Conservation (phyloP, 208 protist genomes). For the Crithidia bombi region DNA sequence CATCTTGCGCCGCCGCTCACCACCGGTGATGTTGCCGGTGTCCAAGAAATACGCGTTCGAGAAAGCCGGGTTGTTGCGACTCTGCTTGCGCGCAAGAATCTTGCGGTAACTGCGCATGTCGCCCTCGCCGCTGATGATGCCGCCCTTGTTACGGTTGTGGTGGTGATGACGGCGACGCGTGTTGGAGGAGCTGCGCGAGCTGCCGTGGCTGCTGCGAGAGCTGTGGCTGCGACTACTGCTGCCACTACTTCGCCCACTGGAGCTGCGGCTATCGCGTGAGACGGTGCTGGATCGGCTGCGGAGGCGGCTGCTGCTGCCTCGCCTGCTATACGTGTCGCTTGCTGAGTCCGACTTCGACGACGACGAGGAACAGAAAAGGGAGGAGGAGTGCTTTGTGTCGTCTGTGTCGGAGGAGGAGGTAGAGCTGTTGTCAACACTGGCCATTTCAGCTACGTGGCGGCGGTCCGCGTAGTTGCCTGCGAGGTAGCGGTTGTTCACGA, state of each 20-base stretch:
- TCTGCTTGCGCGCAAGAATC: slow-evolving; percentile 51
- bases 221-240: slow-evolving; percentile 23
- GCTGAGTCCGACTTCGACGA: slow-evolving; percentile 21
- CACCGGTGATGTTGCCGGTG: slow-evolving; percentile 81
- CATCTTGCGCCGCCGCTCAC: slow-evolving; percentile 84
- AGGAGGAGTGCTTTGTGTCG: slow-evolving; percentile 10
- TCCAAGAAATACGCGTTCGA: slow-evolving; percentile 81
- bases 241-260: slow-evolving; percentile 12
- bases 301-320: slow-evolving; percentile 21
- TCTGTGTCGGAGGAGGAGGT: slow-evolving; percentile 8
- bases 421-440: slow-evolving; percentile 33
- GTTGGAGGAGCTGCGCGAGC: slow-evolving; percentile 28
- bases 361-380: slow-evolving; percentile 18
- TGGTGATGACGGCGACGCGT: slow-evolving; percentile 28
- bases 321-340: slow-evolving; percentile 15
- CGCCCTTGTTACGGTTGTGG: slow-evolving; percentile 30
- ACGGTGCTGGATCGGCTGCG: slow-evolving; percentile 21
- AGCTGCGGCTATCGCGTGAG: slow-evolving; percentile 16
- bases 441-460: slow-evolving; percentile 32
- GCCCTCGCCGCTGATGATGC: slow-evolving; percentile 40
- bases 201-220: slow-evolving; percentile 21
- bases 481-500: slow-evolving; percentile 60
- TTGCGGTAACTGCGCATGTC: slow-evolving; percentile 78
- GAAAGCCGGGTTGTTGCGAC: slow-evolving; percentile 69
- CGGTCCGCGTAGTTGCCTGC: slow-evolving; percentile 56